phyloP scores from a whole-genome alignment of 805 yeast species.

The Schwanniomyces yamadae region DNA sequence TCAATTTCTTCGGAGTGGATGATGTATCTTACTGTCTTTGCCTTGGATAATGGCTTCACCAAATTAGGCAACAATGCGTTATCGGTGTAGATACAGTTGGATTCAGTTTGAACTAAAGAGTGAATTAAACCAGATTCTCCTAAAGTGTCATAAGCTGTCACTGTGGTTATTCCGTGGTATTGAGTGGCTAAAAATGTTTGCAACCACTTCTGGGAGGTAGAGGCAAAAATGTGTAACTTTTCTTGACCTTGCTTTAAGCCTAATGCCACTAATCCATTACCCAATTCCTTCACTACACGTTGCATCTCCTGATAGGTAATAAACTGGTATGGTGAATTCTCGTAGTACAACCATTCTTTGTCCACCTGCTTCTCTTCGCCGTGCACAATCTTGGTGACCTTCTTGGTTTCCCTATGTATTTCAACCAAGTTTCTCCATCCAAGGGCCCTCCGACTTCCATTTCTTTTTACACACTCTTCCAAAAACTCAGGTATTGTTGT shows the following conservation, averaged over 20 bases:
- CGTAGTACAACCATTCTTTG: conserved; percentile 87
- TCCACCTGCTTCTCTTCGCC: conserved; percentile 72
- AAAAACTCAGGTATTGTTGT: conserved; percentile 70
- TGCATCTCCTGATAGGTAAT: conserved; percentile 60
- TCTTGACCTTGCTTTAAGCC: conserved; percentile 70
- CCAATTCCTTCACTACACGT: conserved; percentile 49
- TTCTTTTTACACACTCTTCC: conserved; percentile 56
- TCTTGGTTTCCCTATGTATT: conserved; percentile 72
- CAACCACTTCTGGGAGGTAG: conserved; percentile 90
- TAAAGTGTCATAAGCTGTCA: conserved; percentile 93
- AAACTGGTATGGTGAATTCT: conserved; percentile 69
- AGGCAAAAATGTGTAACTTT: conserved; percentile 79
- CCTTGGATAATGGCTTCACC: conserved; percentile 67
- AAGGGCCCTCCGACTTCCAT: conserved; percentile 55
- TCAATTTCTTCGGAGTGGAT: conserved; percentile 67
- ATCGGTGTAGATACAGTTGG: conserved; percentile 81
- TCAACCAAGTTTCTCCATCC: conserved; percentile 80
- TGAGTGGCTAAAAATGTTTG: conserved; percentile 76
- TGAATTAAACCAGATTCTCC: conserved; percentile 88
- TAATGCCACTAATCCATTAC: conserved; percentile 71
- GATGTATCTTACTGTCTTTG: conserved; percentile 60
- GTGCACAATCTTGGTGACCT: conserved; percentile 69
- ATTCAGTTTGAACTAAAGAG: conserved; percentile 79
- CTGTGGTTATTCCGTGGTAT: conserved; percentile 79
- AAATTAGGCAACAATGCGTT: conserved; percentile 66